Percentiles rank a stretch among this genome's conserved stretches.
These are phyloP conservation scores for Arabidopsis suecica DNA, from an alignment of 345 rosid species.

Conservation along the genomic window DNA sequence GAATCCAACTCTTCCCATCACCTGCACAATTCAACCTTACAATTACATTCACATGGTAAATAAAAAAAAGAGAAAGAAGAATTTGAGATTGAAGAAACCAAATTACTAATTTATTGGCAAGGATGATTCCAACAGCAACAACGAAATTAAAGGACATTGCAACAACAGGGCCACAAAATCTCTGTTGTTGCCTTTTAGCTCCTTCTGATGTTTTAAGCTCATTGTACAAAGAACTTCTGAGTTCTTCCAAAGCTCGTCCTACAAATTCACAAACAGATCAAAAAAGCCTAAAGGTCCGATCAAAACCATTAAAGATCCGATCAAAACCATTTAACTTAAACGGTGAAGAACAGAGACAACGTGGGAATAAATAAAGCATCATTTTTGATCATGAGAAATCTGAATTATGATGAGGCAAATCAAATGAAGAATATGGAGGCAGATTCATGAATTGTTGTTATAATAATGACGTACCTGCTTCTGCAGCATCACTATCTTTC, in stretches of 20 bases:
- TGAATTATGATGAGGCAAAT: neutral
- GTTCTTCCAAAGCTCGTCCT: constrained; percentile 90
- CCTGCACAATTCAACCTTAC: constrained; percentile 49
- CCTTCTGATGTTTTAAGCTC: constrained; percentile 87
- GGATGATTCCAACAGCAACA: constrained; percentile 85
- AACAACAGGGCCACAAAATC: constrained; percentile 77
- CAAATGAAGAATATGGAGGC: neutral
- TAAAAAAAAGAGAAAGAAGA: neutral
- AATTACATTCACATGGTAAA: neutral
- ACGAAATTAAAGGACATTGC: constrained; percentile 93
- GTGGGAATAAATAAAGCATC: neutral
- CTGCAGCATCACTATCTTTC: constrained; percentile 96
- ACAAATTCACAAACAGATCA: constrained; percentile 9
- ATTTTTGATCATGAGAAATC: neutral
- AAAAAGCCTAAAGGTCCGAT: constrained; percentile 13
- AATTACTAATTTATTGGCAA: constrained; percentile 78
- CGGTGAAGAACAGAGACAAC: constrained; percentile 5
- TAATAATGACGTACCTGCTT: constrained; percentile 63
- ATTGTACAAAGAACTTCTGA: constrained; percentile 78
- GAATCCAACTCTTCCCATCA: constrained; percentile 87
- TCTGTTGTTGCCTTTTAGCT: constrained; percentile 85
- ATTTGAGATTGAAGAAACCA: neutral
- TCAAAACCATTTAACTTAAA: neutral
- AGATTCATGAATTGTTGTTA: neutral
- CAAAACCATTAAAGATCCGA: constrained; percentile 11